Base-by-base conservation (phyloP, 306 rosid species). In the Casuarina cunninghamiana region DNA sequence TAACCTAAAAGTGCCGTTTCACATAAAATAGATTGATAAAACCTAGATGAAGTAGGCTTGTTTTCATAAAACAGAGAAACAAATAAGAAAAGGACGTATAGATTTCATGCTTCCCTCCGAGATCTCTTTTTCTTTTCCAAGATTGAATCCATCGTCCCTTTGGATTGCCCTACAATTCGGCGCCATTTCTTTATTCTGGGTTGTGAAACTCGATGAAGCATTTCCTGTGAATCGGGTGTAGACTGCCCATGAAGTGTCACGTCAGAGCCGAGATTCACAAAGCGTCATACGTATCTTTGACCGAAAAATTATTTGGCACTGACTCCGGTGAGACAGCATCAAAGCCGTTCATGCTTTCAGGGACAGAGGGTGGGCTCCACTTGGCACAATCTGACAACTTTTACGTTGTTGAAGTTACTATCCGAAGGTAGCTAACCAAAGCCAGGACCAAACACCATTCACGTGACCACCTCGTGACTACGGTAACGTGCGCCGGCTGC, bases 401-500 rank as follows among this genome's bases (percentile, higher is more conserved):
- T 54, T 75, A 74, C 70, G 54, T 73, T 48, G 19, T 19, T 37
- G 53, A 42, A 6, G 21, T 61, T 16, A 3, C 62, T 1, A 43
- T 6, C 7, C 41, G 5, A 7, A 46, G 10, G 12, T 21, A 9
- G 57, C 7, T 7, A 6, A 4, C 63, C 63, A 8, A 57, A n/a
- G 2, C 35, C 26, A 54, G 2, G n/a, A 8, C 35, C 3, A 54
- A 54, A 53, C 45, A 17, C 19, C 6, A 45, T 41, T n/a, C 71
- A 17, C 71, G 71, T 67, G 71, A 67, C 51, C 50, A 32, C 45
- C 68, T 41, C 49, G 48, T 65, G 73, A 53, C 57, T 2, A 15
- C 0, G n/a, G 49, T 51, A 63, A 41, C 15, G 9, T 63, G 41
- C 60, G 77, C 74, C 5, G 49, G 5, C 50, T 42, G 37, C 51